phyloP scores from a whole-genome alignment of 106 monocot species.

The Dioscorea dumetorum region DNA sequence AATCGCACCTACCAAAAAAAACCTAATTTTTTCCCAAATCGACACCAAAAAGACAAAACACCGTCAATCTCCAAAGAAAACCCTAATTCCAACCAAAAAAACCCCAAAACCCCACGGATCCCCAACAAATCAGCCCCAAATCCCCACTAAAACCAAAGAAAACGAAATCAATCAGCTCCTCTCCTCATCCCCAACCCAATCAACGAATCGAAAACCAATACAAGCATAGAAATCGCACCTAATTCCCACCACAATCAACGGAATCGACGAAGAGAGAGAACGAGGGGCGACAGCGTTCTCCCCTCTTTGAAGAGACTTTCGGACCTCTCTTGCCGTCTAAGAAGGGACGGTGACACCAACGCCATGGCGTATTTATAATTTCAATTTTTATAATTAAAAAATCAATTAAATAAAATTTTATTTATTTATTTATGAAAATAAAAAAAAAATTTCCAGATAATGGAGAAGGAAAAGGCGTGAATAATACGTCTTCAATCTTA shows the following conservation, averaged over 20 bases:
- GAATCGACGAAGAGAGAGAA: neutral
- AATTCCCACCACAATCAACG: neutral
- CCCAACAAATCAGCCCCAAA: constrained; percentile 1
- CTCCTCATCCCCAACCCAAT: neutral
- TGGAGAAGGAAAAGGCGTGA: neutral
- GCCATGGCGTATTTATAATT: neutral
- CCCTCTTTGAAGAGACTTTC: neutral
- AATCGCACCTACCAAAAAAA: neutral
- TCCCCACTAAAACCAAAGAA: neutral
- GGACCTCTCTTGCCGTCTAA: constrained; percentile 4
- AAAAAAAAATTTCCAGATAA: neutral
- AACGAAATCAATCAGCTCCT: neutral
- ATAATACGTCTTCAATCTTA: neutral
- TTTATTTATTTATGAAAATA: neutral
- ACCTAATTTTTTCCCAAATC: neutral
- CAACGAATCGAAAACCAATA: neutral
- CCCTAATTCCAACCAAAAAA: neutral
- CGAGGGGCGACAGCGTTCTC: neutral
- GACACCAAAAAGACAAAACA: neutral
- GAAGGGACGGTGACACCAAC: constrained; percentile 3
- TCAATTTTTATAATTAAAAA: neutral
- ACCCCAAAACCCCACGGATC: neutral
- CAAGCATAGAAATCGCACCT: neutral
- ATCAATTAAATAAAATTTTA: neutral
- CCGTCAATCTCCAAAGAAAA: neutral